Conservation (phyloP, 805 yeast genomes). For the Saccharomycopsis fodiens region DNA sequence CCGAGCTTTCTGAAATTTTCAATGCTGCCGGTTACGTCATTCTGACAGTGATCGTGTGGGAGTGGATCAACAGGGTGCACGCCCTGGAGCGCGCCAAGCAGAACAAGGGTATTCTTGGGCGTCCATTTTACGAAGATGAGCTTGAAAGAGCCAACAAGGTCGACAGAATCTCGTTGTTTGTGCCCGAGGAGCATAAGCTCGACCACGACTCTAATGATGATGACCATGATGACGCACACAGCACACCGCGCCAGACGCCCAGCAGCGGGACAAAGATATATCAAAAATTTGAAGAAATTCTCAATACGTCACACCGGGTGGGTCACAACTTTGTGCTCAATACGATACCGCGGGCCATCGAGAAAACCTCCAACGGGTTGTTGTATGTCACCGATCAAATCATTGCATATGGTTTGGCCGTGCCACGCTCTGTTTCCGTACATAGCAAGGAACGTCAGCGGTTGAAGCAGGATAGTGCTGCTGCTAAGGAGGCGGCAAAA, state of each 20-base stretch:
- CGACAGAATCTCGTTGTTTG: constrained; percentile 17
- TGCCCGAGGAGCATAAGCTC: constrained; percentile 13
- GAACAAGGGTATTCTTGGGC: constrained; percentile 65
- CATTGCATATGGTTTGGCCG: constrained; percentile 51
- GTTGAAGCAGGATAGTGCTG: constrained; percentile 1
- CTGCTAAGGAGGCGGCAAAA: neutral
- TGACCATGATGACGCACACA: constrained; percentile 10
- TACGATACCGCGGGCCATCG: constrained; percentile 22
- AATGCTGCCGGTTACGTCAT: constrained; percentile 64
- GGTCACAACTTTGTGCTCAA: constrained; percentile 1
- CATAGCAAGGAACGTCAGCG: constrained; percentile 24
- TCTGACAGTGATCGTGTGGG: constrained; percentile 75
- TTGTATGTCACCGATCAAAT: constrained; percentile 43
- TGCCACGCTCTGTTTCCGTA: constrained; percentile 40
- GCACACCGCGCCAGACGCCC: constrained; percentile 5
- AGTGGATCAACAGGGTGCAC: constrained; percentile 68
- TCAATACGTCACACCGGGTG: constrained; percentile 12
- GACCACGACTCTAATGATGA: constrained; percentile 13
- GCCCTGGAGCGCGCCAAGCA: constrained; percentile 51
- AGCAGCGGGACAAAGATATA: neutral
- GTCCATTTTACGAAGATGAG: constrained; percentile 69
- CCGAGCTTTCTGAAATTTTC: constrained; percentile 64
- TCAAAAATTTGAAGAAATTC: constrained; percentile 14
- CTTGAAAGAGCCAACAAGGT: constrained; percentile 21
- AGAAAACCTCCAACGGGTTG: constrained; percentile 31